Evolutionary conservation across 495 filamentous ascomycete genomes (phyloP), one percentile per base, ranked within the genome.

Genomic region (Astrothelium subdiscretum): DNA sequence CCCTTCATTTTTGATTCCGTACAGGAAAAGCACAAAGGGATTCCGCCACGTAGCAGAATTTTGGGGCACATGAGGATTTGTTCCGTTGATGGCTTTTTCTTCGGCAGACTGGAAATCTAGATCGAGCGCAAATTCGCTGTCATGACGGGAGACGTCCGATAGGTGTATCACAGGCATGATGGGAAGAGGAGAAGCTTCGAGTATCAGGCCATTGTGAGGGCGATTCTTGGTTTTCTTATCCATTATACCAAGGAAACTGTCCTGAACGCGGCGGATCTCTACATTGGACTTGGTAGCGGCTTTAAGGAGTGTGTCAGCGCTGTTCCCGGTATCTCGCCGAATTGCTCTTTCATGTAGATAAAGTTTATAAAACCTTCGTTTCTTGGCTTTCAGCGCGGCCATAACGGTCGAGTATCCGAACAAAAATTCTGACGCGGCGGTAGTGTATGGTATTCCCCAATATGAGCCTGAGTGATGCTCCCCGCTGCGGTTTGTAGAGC

Each of bases 181-280:
- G 0, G 89, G 90, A 29, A 97, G 74, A 10, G 87, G 88, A 0
- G 91, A 95, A 26, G 86, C 85, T 74, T 98, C 94, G 29, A 98
- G 81, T 42, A 97, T 77, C 69, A 86, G 91, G 60, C 92, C 87
- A 72, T 97, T 98, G 71, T 98, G 94, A 32, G 92, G 90, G 60
- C 94, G 80, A n/a, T 85, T 84, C 18, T 75, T 77, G 65, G 85
- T 85, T 86, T 95, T 88, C 72, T 88, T 92, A 70, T 96, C 88
- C 72, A 98, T 76, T 26, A 92, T 69, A 0, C 80, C 77, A 32
- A 87, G 71, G 75, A 79, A 80, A 2, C 80, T 83, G 10, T 76
- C 77, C 1, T 74, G 73, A 35, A 75, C 66, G 61, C 86, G 72
- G 24, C 83, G 77, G 13, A 81, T 75, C 6, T 74, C 65, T 29